These are phyloP conservation scores for Botrytis deweyae DNA, from an alignment of 2,329 filamentous ascomycete genomes.

Conservation along the genomic window DNA sequence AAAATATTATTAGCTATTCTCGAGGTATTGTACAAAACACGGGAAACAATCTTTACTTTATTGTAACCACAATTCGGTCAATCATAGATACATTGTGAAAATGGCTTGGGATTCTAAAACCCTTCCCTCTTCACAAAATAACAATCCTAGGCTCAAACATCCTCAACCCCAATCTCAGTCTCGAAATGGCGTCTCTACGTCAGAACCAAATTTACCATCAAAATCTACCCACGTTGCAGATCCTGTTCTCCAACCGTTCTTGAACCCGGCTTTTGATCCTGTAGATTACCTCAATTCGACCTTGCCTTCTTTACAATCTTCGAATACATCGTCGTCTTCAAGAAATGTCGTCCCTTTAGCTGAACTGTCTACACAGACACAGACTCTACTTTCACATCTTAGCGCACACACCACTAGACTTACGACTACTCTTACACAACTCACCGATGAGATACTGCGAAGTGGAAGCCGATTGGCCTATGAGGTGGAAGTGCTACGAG, in stretches of 20 bases:
- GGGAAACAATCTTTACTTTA: background rate
- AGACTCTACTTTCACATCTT: conserved; percentile 81
- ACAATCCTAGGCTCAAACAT: conserved; percentile 25
- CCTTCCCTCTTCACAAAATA: conserved; percentile 33
- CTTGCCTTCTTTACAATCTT: conserved; percentile 63
- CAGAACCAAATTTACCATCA: conserved; percentile 26
- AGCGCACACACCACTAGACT: conserved; percentile 84
- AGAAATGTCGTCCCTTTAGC: conserved; percentile 56
- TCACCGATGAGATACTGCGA: conserved; percentile 92
- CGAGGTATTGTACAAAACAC: background rate
- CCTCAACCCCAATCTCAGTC: conserved; percentile 12
- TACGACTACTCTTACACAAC: conserved; percentile 76
- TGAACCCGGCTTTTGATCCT: conserved; percentile 75
- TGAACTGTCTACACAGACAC: conserved; percentile 78
- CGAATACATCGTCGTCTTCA: conserved; percentile 30
- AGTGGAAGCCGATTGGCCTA: conserved; percentile 87
- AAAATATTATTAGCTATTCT: background rate
- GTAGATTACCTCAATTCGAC: conserved; percentile 80
- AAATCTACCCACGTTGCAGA: conserved; percentile 66
- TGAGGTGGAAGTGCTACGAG: conserved; percentile 89
- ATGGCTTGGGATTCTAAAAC: conserved; percentile 39
- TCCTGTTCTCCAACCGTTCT: conserved; percentile 71
- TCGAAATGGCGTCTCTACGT: conserved; percentile 20
- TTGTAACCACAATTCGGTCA: background rate
- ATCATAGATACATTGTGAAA: background rate